A percentile compares a stretch with the other conserved stretches of the same genome.
Conservation (phyloP, 257 asterid species). For the Solanum okadae region DNA sequence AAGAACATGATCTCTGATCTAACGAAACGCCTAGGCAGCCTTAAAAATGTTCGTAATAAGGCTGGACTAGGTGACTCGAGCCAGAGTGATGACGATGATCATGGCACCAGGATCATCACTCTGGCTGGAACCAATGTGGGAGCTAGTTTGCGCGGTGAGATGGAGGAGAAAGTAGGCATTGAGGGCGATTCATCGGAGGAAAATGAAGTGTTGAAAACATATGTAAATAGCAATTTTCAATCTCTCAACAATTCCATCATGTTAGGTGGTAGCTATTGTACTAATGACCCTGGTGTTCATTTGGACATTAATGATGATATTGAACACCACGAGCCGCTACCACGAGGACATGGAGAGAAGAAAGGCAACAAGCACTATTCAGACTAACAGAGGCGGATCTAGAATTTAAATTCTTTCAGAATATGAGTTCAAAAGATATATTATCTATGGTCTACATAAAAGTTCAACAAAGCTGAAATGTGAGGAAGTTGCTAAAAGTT, state of each 20-base stretch:
- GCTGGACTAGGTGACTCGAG: conserved; percentile 13
- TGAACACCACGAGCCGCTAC: conserved; percentile 4
- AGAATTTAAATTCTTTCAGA: neutral
- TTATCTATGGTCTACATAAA: neutral
- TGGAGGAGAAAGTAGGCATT: conserved; percentile 22
- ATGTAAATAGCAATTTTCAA: conserved; percentile 76
- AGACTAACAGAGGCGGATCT: neutral
- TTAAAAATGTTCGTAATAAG: conserved; percentile 30
- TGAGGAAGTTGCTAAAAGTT: neutral
- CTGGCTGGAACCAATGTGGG: conserved; percentile 79
- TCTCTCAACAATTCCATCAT: conserved; percentile 86
- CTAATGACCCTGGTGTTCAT: conserved; percentile 92
- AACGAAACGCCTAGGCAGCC: conserved; percentile 31
- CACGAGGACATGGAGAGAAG: conserved; percentile 22
- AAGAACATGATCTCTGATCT: conserved; percentile 49
- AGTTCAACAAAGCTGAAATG: neutral
- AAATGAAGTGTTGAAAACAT: conserved; percentile 41
- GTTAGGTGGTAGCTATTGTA: conserved; percentile 60
- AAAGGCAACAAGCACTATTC: neutral
- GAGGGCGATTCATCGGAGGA: conserved; percentile 12
- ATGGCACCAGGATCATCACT: conserved; percentile 60
- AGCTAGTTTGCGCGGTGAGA: conserved; percentile 69
- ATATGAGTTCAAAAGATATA: neutral
- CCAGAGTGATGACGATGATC: conserved; percentile 21
- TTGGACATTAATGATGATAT: conserved; percentile 47